Evolutionary conservation across 768 basidiomycete species (phyloP), one percentile per base, ranked within the genome.

Genomic region (Serpula lacrymans): DNA sequence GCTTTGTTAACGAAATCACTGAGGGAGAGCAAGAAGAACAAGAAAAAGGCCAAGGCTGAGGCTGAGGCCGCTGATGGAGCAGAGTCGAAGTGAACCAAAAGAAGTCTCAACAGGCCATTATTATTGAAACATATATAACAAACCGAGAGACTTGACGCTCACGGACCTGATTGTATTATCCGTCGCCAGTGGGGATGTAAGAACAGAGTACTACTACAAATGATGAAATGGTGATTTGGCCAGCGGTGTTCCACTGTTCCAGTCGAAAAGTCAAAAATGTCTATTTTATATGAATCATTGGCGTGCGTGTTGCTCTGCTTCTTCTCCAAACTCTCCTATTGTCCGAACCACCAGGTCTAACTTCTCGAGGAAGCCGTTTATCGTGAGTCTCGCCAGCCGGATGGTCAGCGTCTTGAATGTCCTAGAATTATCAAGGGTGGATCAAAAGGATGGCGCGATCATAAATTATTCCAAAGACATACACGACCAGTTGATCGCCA

Each of bases 301-400:
- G 14, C 13, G 30, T 34, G 47, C 39, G 5, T 24, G 47, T 16
- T 49, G 53, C 42, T 53, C 74, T 13, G 84, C 81, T 42, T 83
- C 78, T 40, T 83, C 78, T 9, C 81, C 82, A 59, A 93, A 95
- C 47, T 83, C 80, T 34, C 78, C 77, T 46, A 96, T 70, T 14
- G 91, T 94, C 28, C 88, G 80, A 10, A 84, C 74, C 34, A 94
- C 78, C 25, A 96, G 72, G 56, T 94, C 89, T 23, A 92, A 74
- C 52, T 92, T 93, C 57, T 95, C 92, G 34, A 96, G 71, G 63
- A 88, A 94, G 11, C 82, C 82, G 51, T 96, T 96, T 35, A 86
- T 71, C 0, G 84, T 78, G 34, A 96, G 70, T 41, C 93, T 78
- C 3, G 89, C 83, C n/a, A 95, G 67, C 25, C 93, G 82, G 44